Evolutionary conservation across 371 early-diverging fungal species (phyloP).

Genomic region (Apophysomyces elegans): DNA sequence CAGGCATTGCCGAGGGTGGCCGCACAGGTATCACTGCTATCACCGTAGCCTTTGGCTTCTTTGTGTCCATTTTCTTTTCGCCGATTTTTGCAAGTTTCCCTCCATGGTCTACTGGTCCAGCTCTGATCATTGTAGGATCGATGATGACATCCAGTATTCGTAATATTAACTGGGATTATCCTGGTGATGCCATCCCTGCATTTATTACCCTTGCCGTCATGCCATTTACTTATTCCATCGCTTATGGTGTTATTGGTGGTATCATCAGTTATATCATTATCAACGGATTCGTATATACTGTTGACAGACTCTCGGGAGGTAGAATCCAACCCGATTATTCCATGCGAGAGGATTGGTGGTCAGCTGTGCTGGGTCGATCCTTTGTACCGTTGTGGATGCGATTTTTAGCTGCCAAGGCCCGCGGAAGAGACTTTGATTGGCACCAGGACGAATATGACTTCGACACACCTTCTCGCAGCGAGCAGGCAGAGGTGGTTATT

Average conservation of each 20-base stretch:
- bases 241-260: slow-evolving; percentile 71
- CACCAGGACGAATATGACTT: slow-evolving; percentile 33
- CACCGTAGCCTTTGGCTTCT: slow-evolving; percentile 66
- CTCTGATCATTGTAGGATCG: slow-evolving; percentile 72
- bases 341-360: slow-evolving; percentile 46
- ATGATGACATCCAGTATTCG: slow-evolving; percentile 73
- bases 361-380: slow-evolving; percentile 32
- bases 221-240: slow-evolving; percentile 77
- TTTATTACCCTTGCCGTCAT: slow-evolving; percentile 75
- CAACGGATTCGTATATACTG: slow-evolving; percentile 50
- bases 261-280: slow-evolving; percentile 59
- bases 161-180: slow-evolving; percentile 75
- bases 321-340: slow-evolving; percentile 47
- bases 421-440: slow-evolving; percentile 36
- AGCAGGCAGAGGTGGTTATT: not conserved
- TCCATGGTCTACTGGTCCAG: slow-evolving; percentile 83
- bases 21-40: slow-evolving; percentile 75
- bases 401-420: slow-evolving; percentile 31
- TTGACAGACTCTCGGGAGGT: slow-evolving; percentile 51
- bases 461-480: slow-evolving; percentile 13
- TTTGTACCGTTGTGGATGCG: slow-evolving; percentile 41
- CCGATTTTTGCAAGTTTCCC: slow-evolving; percentile 84
- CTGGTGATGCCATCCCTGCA: slow-evolving; percentile 75
- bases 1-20: slow-evolving; percentile 80
- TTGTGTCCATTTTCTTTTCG: slow-evolving; percentile 74